These are phyloP conservation scores for Penicillium chermesinum DNA, from an alignment of 495 filamentous ascomycete genomes.

Conservation along the genomic window DNA sequence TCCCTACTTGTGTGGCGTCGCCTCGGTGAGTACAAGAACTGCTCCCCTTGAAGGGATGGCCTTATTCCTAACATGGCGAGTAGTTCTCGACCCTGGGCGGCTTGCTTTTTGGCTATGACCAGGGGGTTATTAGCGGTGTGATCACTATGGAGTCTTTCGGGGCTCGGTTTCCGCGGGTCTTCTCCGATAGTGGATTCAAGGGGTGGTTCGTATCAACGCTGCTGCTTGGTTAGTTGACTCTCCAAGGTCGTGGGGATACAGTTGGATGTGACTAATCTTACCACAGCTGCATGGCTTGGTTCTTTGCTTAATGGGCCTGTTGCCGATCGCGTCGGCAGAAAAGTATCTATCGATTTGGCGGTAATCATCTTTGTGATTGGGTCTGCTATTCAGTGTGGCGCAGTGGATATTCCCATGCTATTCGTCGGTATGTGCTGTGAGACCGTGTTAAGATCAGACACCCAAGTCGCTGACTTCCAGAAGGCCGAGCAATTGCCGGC, in stretches of 20 bases:
- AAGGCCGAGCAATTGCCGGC: slow-evolving; percentile 69
- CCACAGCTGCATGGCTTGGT: slow-evolving; percentile 71
- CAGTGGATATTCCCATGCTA: slow-evolving; percentile 56
- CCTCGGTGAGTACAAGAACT: slow-evolving; percentile 25
- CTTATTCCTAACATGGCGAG: background rate
- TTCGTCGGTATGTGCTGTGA: slow-evolving; percentile 49
- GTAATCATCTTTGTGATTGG: slow-evolving; percentile 70
- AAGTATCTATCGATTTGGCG: slow-evolving; percentile 68
- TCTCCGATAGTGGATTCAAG: slow-evolving; percentile 57
- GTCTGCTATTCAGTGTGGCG: slow-evolving; percentile 65
- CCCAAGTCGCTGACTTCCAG: background rate
- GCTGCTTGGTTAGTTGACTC: slow-evolving; percentile 52
- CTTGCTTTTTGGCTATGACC: slow-evolving; percentile 39
- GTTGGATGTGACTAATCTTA: background rate
- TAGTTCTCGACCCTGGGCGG: slow-evolving; percentile 58
- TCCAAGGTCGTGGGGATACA: background rate
- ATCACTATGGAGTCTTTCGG: slow-evolving; percentile 42
- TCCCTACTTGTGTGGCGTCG: slow-evolving; percentile 39
- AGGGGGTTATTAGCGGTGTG: slow-evolving; percentile 36
- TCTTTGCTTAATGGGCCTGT: slow-evolving; percentile 71
- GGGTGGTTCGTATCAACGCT: slow-evolving; percentile 79
- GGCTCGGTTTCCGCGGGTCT: slow-evolving; percentile 59
- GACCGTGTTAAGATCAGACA: no score
- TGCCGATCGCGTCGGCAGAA: slow-evolving; percentile 68
- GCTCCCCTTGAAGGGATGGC: background rate